These are phyloP conservation scores for Flaveria ramosissima DNA, from an alignment of 129 eudicot species.

Conservation along the genomic window DNA sequence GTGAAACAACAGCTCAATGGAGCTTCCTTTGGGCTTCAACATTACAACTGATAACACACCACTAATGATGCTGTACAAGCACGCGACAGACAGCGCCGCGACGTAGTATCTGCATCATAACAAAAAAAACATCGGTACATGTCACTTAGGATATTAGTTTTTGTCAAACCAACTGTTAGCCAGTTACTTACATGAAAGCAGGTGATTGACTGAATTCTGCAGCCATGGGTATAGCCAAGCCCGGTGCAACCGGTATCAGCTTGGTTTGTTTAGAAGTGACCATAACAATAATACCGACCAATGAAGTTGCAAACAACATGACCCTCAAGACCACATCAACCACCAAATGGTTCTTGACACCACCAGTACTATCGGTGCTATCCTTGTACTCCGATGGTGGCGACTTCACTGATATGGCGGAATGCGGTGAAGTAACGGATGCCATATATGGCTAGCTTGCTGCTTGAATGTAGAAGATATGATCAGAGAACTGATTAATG, in stretches of 20 bases:
- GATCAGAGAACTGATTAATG: not conserved
- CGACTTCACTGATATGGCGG: slow-evolving; percentile 24
- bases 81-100: slow-evolving; percentile 67
- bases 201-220: slow-evolving; percentile 60
- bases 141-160: not conserved
- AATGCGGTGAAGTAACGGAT: slow-evolving; percentile 27
- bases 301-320: slow-evolving; percentile 46
- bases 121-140: not conserved
- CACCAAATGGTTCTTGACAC: slow-evolving; percentile 19
- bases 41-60: slow-evolving; percentile 35
- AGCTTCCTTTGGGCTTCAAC: slow-evolving; percentile 43
- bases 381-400: slow-evolving; percentile 19
- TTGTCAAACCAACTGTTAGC: not conserved
- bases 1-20: slow-evolving; percentile 35
- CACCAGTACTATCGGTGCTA: not conserved
- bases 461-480: not conserved
- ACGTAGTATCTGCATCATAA: slow-evolving; percentile 57
- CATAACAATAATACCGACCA: slow-evolving; percentile 57
- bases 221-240: slow-evolving; percentile 13
- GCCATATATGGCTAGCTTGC: slow-evolving; percentile 13
- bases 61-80: slow-evolving; percentile 61
- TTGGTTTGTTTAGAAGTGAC: slow-evolving; percentile 58
- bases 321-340: slow-evolving; percentile 54
- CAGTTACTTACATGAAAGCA: slow-evolving; percentile 64
- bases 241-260: slow-evolving; percentile 37